Percentiles rank a stretch among this genome's conserved stretches.
These are phyloP conservation scores for Backusella circina DNA, from an alignment of 192 early-diverging fungal genomes.

Conservation along the genomic window DNA sequence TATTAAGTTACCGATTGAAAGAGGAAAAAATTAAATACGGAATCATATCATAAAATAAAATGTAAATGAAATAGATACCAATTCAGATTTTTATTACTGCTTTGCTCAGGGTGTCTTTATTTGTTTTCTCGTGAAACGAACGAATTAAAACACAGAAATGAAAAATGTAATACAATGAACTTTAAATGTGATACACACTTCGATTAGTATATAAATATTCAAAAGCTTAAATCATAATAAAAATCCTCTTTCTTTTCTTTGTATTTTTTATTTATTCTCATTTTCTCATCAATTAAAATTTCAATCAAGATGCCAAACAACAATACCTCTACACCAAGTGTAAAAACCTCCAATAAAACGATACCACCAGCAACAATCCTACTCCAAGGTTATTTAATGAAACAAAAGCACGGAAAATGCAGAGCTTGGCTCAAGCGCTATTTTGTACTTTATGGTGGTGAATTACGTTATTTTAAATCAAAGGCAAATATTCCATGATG, in stretches of 20 bases:
- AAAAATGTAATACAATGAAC: neutral
- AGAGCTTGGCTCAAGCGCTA: constrained; percentile 19
- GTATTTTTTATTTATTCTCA: neutral
- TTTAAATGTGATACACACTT: neutral
- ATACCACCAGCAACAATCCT: neutral
- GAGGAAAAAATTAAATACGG: neutral
- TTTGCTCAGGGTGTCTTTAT: neutral
- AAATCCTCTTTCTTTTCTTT: neutral
- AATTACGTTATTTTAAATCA: constrained; percentile 13
- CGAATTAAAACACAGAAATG: neutral
- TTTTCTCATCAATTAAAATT: neutral
- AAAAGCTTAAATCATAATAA: neutral
- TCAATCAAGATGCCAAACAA: neutral
- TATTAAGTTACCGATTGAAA: neutral
- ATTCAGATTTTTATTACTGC: neutral
- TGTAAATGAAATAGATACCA: neutral
- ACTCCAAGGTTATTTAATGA: constrained; percentile 19
- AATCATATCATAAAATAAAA: neutral
- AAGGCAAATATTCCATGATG: constrained; percentile 3
- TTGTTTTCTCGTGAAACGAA: neutral
- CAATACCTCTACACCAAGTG: neutral
- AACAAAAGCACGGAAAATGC: constrained; percentile 26
- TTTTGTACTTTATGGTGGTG: constrained; percentile 19
- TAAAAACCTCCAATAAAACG: neutral
- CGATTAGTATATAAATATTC: neutral